Evolutionary conservation across 345 rosid genomes (phyloP).

Genomic region (Lepidium africanum): DNA sequence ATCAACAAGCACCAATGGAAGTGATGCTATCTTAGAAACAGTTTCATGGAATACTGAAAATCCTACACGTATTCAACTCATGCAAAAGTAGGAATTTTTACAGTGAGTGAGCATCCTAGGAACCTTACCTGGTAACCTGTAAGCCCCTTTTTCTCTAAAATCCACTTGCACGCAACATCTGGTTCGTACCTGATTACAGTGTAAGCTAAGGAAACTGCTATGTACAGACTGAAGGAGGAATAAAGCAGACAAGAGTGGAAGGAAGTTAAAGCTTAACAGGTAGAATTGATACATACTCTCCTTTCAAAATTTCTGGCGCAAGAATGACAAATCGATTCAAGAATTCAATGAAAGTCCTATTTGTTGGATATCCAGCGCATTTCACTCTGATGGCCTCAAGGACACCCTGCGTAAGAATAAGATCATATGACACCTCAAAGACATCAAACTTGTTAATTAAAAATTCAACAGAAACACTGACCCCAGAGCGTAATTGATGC

Average conservation of each 20-base stretch:
- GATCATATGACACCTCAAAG: constrained; percentile 12
- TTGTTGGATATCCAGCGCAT: constrained; percentile 80
- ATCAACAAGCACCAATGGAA: not conserved
- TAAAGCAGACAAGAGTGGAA: constrained; percentile 6
- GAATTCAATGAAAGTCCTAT: constrained; percentile 63
- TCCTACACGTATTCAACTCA: not conserved
- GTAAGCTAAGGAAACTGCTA: constrained; percentile 8
- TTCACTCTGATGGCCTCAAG: constrained; percentile 89
- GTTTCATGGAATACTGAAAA: not conserved
- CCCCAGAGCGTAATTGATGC: constrained; percentile 92
- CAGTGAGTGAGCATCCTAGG: constrained; percentile 2
- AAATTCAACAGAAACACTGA: constrained; percentile 33
- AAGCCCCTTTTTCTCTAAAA: constrained; percentile 58
- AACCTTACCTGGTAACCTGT: constrained; percentile 61
- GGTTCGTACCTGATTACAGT: constrained; percentile 52
- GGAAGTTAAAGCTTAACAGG: not conserved
- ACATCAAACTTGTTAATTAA: not conserved
- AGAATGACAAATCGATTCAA: constrained; percentile 52
- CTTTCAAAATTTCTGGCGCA: constrained; percentile 53
- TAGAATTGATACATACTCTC: constrained; percentile 41
- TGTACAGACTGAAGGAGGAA: constrained; percentile 15
- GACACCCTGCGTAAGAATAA: constrained; percentile 66
- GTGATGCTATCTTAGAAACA: constrained; percentile 3
- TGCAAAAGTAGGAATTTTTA: not conserved
- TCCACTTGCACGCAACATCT: constrained; percentile 64